Percentiles rank a stretch among this genome's conserved stretches.
These are phyloP conservation scores for Amphichorda felina DNA, from an alignment of 2,329 filamentous ascomycete genomes.

Conservation along the genomic window DNA sequence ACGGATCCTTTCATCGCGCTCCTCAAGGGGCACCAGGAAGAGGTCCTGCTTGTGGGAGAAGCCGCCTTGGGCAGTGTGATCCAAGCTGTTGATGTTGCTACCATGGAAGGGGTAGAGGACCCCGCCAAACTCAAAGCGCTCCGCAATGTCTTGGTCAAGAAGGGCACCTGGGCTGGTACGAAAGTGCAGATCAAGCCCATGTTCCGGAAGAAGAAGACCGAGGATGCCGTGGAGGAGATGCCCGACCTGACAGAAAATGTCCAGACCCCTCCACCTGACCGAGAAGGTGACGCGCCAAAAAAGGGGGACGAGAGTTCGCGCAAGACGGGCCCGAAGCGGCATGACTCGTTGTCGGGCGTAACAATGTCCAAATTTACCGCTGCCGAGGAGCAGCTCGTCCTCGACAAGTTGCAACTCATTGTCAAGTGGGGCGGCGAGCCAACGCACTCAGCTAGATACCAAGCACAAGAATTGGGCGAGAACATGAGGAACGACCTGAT, in stretches of 20 bases:
- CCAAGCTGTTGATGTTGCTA: constrained; percentile 72
- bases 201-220: constrained; percentile 80
- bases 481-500: constrained; percentile 94
- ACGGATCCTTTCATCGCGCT: constrained; percentile 92
- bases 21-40: constrained; percentile 89
- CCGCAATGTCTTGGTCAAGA: constrained; percentile 80
- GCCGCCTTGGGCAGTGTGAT: constrained; percentile 81
- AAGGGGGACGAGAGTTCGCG: constrained; percentile 9
- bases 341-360: constrained; percentile 78
- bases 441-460: constrained; percentile 92
- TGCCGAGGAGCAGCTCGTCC: constrained; percentile 79
- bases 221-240: constrained; percentile 23
- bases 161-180: constrained; percentile 86
- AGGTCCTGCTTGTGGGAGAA: constrained; percentile 88
- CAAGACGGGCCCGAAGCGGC: constrained; percentile 40
- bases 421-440: constrained; percentile 99
- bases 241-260: constrained; percentile 15
- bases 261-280: constrained; percentile 10
- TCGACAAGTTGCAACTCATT: constrained; percentile 94
- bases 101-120: constrained; percentile 73
- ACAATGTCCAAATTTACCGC: constrained; percentile 92
- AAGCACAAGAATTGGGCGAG: constrained; percentile 86
- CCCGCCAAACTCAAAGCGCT: constrained; percentile 73
- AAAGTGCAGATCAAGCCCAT: constrained; percentile 99
- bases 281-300: constrained; percentile 3